A percentile compares a stretch with the other conserved stretches of the same genome.
Evolutionary conservation across 371 early-diverging fungal species (phyloP).

Genomic region (Haplosporangium sp.): DNA sequence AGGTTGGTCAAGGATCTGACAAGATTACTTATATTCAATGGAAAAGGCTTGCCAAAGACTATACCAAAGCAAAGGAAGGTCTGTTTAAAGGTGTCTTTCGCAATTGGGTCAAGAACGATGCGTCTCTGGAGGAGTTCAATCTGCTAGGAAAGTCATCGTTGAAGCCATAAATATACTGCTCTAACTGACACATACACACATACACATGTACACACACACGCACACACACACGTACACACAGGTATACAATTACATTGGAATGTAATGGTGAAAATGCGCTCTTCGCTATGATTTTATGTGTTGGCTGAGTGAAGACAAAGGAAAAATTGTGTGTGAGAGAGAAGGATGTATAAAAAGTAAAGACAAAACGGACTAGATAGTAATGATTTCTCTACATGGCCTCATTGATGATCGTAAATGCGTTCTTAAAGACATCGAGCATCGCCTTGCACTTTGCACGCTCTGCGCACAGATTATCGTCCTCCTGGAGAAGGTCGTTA

Average conservation of each 20-base stretch:
- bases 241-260: no score
- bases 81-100: conserved; percentile 63
- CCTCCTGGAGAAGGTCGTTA: conserved; percentile 81
- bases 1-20: neutral
- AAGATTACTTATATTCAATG: conserved; percentile 57
- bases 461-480: conserved; percentile 77
- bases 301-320: conserved; percentile 5
- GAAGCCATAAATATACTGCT: neutral
- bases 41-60: conserved; percentile 57
- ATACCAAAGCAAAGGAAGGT: conserved; percentile 57
- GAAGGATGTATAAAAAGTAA: conserved; percentile 4
- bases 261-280: no score
- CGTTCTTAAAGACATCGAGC: conserved; percentile 83
- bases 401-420: conserved; percentile 81
- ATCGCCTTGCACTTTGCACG: conserved; percentile 81
- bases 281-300: conserved; percentile 22
- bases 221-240: no score
- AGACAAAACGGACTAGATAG: neutral
- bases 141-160: conserved; percentile 7
- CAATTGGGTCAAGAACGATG: conserved; percentile 66
- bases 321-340: neutral
- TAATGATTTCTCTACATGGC: conserved; percentile 60
- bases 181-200: no score
- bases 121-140: conserved; percentile 53
- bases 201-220: no score